phyloP scores from a whole-genome alignment of 345 rosid genomes.

The Cardamine occulta region DNA sequence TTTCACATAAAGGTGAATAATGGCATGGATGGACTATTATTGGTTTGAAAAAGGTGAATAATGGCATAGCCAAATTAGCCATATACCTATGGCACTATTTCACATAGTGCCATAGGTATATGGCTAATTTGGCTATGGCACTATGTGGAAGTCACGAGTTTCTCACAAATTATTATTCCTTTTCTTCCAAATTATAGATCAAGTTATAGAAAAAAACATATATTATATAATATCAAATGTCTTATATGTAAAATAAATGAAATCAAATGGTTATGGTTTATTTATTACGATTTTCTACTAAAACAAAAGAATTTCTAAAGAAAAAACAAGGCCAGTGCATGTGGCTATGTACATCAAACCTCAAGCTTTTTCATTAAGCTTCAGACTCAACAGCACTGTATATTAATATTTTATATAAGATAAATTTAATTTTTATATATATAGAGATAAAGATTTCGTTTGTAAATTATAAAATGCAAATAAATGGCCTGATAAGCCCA shows the following conservation, averaged over 20 bases:
- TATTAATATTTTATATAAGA: not conserved
- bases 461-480: not conserved
- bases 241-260: not conserved
- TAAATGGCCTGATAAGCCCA: not conserved
- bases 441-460: not conserved
- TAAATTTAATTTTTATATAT: not conserved
- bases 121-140: too few relatives aligned
- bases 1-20: too few relatives aligned
- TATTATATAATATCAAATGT: too few relatives aligned
- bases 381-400: not conserved
- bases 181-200: too few relatives aligned
- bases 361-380: conserved; percentile 2
- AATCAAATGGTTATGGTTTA: not conserved
- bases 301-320: not conserved
- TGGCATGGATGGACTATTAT: too few relatives aligned
- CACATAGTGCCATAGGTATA: too few relatives aligned
- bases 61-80: too few relatives aligned
- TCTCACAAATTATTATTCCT: too few relatives aligned
- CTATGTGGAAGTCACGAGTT: too few relatives aligned
- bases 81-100: too few relatives aligned
- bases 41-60: too few relatives aligned
- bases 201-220: too few relatives aligned
- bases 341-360: conserved; percentile 18
- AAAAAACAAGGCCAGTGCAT: not conserved
- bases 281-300: not conserved